Conservation (phyloP, 257 asterid species). For the Solanum verrucosum region DNA sequence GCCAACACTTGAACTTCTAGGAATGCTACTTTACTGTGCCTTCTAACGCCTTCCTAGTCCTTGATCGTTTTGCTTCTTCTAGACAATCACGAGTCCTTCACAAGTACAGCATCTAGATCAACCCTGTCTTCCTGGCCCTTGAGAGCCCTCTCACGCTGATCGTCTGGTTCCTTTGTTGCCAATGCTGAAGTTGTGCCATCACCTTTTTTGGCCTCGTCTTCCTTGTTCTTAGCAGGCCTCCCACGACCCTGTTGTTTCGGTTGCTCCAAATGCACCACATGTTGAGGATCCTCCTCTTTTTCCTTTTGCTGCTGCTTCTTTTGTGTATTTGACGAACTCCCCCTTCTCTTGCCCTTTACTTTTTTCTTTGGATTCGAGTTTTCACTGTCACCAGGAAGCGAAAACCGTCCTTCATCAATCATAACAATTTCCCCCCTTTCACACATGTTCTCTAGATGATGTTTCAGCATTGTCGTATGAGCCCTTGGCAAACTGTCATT, state of each 20-base stretch:
- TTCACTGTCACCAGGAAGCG: neutral
- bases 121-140: neutral
- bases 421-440: neutral
- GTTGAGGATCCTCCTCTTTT: neutral
- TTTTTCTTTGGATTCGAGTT: neutral
- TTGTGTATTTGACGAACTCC: neutral
- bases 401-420: neutral
- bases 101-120: neutral
- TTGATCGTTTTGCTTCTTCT: neutral
- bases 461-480: slow-evolving; percentile 29
- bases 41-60: slow-evolving; percentile 2
- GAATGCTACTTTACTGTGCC: neutral
- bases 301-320: neutral
- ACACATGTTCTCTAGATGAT: slow-evolving; percentile 20
- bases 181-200: neutral
- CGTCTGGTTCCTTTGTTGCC: neutral
- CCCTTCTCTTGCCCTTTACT: neutral
- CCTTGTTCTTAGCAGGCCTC: neutral
- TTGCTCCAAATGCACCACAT: neutral
- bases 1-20: neutral
- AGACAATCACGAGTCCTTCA: neutral
- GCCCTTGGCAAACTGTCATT: slow-evolving; percentile 32
- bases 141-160: slow-evolving; percentile 7
- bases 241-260: neutral
- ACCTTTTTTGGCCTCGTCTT: neutral